Evolutionary conservation across 1,284 basidiomycete genomes (phyloP), one percentile per base, ranked within the genome.

Genomic region (Fomitiporia mediterranea): DNA sequence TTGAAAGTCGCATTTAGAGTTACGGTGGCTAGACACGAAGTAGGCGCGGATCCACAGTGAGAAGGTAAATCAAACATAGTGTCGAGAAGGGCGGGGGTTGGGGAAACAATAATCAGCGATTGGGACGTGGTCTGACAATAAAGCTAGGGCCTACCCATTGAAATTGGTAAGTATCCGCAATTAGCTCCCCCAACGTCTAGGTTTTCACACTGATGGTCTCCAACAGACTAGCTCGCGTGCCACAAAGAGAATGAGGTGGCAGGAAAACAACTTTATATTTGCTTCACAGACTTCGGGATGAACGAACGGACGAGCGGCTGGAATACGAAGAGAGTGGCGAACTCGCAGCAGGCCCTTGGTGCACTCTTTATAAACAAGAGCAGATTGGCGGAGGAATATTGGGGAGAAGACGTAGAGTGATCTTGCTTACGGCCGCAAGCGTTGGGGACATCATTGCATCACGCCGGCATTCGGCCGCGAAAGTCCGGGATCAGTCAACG

Each of bases 301-400:
- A 49, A 55, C n/a, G 53, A 48, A 38, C 2, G 44, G 53, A 55
- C 46, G 30, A 21, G 32, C 13, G 25, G 30, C 30, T 48, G 28
- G 44, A 38, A 13, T 9, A 47, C 44, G 43, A 55, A 49, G 39
- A 21, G 51, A 53, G 42, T 43, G 51, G 39, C 51, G 51, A 34
- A 44, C 38, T 34, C 23, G 25, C 51, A 53, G 51, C 25, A 32
- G 51, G 15, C 27, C 42, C 15, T n/a, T 53, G 8, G 28, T 11
- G 30, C n/a, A 30, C 17, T 35, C 17, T 13, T 35, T 50, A 42
- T 28, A n/a, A 15, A 44, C 11, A 23, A 53, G 51, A 15, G 15
- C 7, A 13, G 19, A 19, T 27, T 51, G 28, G 23, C 32, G 11
- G 35, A 51, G n/a, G 38, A 38, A 39, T 42, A 40, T 53, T 53